A percentile compares a stretch with the other conserved stretches of the same genome.
phyloP scores from a whole-genome alignment of 352 stramenopile species.

The Aphanomyces astaci region DNA sequence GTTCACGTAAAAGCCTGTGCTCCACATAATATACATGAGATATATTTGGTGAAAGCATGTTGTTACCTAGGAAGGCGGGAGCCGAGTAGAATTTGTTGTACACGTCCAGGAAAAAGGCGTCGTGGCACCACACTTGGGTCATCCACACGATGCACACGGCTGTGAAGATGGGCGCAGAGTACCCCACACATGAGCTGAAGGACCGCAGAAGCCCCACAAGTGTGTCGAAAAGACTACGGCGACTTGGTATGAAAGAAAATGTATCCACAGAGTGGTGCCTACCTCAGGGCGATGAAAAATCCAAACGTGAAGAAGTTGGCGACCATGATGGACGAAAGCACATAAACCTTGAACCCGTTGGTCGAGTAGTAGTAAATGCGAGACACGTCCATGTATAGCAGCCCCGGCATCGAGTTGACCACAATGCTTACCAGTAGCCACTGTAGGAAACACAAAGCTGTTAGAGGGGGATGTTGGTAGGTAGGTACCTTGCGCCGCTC shows the following conservation, averaged over 20 bases:
- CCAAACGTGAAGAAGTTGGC: conserved; percentile 12
- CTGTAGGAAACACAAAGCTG: neutral
- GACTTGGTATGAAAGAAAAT: neutral
- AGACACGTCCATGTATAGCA: conserved; percentile 11
- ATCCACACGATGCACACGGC: neutral
- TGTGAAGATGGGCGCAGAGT: conserved; percentile 14
- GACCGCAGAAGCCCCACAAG: neutral
- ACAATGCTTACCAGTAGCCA: neutral
- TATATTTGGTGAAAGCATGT: too few species aligned
- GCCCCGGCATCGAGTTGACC: neutral
- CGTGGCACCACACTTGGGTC: neutral
- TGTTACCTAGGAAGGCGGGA: neutral
- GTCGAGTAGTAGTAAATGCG: conserved; percentile 15
- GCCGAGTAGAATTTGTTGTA: conserved; percentile 11
- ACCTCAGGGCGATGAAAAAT: conserved; percentile 8
- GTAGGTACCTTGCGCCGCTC: conserved; percentile 14
- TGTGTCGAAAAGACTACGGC: conserved; percentile 1
- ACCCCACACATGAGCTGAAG: neutral
- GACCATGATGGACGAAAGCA: conserved; percentile 1
- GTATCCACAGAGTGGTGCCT: neutral
- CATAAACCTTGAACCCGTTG: conserved; percentile 21
- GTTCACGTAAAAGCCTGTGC: too few species aligned
- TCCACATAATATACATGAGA: too few species aligned
- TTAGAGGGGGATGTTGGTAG: neutral
- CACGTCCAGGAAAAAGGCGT: neutral